Percentiles rank a stretch among this genome's conserved stretches.
Conservation (phyloP, 441 rosid species). For the Populus hybrid region DNA sequence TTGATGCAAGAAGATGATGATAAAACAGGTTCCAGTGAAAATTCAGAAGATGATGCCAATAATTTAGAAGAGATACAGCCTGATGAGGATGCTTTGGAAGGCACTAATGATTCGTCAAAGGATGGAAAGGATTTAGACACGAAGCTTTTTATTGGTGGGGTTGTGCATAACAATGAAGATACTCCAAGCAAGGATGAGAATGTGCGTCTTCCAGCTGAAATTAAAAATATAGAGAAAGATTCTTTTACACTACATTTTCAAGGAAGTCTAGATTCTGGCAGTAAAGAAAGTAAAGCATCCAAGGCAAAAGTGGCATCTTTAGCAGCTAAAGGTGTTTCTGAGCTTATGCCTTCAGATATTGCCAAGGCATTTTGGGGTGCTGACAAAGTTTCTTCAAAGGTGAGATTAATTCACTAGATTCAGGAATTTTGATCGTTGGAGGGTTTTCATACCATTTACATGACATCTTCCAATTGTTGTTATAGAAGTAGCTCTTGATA, state of each 20-base stretch:
- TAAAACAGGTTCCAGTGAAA: slow-evolving; percentile 41
- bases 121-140: slow-evolving; percentile 55
- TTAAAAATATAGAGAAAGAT: slow-evolving; percentile 63
- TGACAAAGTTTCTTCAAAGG: slow-evolving; percentile 79
- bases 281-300: slow-evolving; percentile 42
- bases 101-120: slow-evolving; percentile 38
- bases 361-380: slow-evolving; percentile 78
- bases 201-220: slow-evolving; percentile 71
- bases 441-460: not conserved
- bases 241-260: slow-evolving; percentile 69
- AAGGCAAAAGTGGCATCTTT: slow-evolving; percentile 67
- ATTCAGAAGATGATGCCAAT: slow-evolving; percentile 52
- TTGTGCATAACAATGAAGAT: slow-evolving; percentile 72
- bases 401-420: slow-evolving; percentile 22
- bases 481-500: not conserved
- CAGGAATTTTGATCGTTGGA: slow-evolving; percentile 1
- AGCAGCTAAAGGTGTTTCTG: slow-evolving; percentile 80
- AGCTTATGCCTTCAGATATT: slow-evolving; percentile 90
- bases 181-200: slow-evolving; percentile 60
- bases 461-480: not conserved
- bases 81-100: slow-evolving; percentile 43
- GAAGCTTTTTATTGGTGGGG: slow-evolving; percentile 86
- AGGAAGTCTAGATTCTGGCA: slow-evolving; percentile 42
- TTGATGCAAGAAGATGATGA: slow-evolving; percentile 63
- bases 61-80: slow-evolving; percentile 58